Conservation (phyloP, 208 protist genomes). For the Trichomonas vaginalis region DNA sequence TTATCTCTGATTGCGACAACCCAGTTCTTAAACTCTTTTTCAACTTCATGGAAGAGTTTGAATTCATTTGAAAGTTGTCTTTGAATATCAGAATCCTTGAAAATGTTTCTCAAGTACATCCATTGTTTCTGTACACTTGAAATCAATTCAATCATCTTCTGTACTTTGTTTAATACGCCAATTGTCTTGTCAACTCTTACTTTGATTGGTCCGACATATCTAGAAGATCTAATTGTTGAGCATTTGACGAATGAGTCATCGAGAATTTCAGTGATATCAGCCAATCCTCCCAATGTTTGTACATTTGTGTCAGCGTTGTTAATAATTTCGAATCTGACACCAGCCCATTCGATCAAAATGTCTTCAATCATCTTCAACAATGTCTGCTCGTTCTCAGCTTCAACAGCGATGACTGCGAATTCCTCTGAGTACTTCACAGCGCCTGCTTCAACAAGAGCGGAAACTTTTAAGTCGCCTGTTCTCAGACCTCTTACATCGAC, state of each 20-base stretch:
- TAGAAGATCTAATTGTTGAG: background rate
- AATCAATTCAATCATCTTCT: constrained; percentile 20
- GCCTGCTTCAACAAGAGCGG: background rate
- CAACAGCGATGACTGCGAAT: background rate
- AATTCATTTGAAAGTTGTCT: background rate
- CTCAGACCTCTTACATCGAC: background rate
- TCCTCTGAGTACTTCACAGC: background rate
- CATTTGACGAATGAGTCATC: background rate
- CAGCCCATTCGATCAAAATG: background rate
- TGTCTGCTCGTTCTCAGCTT: constrained; percentile 5
- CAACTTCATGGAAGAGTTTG: constrained; percentile 23
- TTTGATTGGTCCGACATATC: background rate
- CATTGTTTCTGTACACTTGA: background rate
- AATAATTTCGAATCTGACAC: background rate
- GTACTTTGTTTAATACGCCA: constrained; percentile 27
- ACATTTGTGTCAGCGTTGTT: background rate
- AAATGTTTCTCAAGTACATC: background rate
- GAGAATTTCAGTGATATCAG: background rate
- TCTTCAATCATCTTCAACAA: background rate
- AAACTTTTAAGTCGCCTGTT: background rate
- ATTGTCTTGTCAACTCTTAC: constrained; percentile 41
- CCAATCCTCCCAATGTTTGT: background rate
- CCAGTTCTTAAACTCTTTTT: constrained; percentile 39
- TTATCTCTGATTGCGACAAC: constrained; percentile 12
- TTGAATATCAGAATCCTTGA: constrained; percentile 3